phyloP scores from a whole-genome alignment of 176 grass and related monocot genomes.

The Alopecurus myosuroides region DNA sequence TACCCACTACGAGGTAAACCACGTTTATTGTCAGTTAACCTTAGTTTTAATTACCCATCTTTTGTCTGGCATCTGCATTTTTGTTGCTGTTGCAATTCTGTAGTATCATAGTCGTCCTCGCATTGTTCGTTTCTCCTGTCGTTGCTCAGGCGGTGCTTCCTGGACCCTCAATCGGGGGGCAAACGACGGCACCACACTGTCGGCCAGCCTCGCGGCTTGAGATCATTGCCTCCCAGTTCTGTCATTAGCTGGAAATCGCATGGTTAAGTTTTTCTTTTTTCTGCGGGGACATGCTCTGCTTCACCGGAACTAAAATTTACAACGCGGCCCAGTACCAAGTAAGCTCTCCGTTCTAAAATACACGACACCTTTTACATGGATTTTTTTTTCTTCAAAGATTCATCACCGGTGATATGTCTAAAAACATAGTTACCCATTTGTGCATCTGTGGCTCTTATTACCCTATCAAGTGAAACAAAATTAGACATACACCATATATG shows the following conservation, averaged over 20 bases:
- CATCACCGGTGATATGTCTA: too few relatives aligned
- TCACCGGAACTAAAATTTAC: too few relatives aligned
- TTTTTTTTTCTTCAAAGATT: too few relatives aligned
- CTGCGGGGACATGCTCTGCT: too few relatives aligned
- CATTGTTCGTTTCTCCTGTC: neutral
- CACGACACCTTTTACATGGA: too few relatives aligned
- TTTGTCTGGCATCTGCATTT: neutral
- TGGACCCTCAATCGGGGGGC: neutral
- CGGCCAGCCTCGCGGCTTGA: neutral
- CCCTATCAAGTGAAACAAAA: too few relatives aligned
- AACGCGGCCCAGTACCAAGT: too few relatives aligned
- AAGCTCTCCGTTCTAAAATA: too few relatives aligned
- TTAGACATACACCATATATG: too few relatives aligned
- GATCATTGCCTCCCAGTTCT: neutral
- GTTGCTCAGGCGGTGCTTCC: neutral
- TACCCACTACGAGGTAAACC: neutral
- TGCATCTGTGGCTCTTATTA: too few relatives aligned
- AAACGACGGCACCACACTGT: neutral
- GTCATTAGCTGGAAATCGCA: neutral
- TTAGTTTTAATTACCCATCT: neutral
- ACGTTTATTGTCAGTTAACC: neutral
- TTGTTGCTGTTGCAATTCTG: neutral
- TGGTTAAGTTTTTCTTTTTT: too few relatives aligned
- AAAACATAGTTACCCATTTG: too few relatives aligned
- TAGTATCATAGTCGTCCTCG: neutral